Evolutionary conservation across 75 land plant species (phyloP).

Genomic region (Pseudotsuga menziesii): DNA sequence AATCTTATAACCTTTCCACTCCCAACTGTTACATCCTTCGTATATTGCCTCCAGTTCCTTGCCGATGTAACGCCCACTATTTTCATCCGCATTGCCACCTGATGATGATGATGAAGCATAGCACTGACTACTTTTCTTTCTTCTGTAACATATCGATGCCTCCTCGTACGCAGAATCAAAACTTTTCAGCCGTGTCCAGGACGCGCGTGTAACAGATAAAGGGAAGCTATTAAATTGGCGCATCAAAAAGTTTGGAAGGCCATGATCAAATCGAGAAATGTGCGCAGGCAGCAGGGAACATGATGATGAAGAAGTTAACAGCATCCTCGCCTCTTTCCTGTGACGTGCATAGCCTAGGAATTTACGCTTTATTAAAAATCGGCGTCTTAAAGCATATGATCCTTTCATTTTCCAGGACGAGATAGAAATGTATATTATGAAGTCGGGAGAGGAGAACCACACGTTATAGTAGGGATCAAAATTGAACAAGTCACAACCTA

Average conservation of each 20-base stretch:
- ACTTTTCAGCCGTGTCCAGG: not conserved
- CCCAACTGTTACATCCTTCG: conserved; percentile 40
- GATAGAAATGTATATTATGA: too few relatives aligned
- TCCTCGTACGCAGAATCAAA: not conserved
- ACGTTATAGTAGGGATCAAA: too few relatives aligned
- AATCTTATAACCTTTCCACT: conserved; percentile 57
- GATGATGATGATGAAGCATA: not conserved
- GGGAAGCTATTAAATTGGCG: not conserved
- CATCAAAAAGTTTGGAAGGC: not conserved
- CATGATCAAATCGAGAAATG: not conserved
- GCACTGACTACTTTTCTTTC: not conserved
- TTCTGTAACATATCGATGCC: not conserved
- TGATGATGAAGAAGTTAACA: not conserved
- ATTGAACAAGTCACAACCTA: too few relatives aligned
- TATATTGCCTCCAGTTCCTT: conserved; percentile 29
- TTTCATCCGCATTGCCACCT: not conserved
- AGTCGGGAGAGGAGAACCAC: too few relatives aligned
- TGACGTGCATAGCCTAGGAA: too few relatives aligned
- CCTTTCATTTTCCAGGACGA: too few relatives aligned
- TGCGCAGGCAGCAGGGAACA: too few relatives aligned
- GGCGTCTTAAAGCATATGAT: too few relatives aligned
- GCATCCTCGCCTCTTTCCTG: not conserved
- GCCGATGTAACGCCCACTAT: not conserved
- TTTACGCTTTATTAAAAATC: too few relatives aligned
- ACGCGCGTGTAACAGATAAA: not conserved